These are phyloP conservation scores for Penicillium freii DNA, from an alignment of 2,329 filamentous ascomycete genomes.

Conservation along the genomic window DNA sequence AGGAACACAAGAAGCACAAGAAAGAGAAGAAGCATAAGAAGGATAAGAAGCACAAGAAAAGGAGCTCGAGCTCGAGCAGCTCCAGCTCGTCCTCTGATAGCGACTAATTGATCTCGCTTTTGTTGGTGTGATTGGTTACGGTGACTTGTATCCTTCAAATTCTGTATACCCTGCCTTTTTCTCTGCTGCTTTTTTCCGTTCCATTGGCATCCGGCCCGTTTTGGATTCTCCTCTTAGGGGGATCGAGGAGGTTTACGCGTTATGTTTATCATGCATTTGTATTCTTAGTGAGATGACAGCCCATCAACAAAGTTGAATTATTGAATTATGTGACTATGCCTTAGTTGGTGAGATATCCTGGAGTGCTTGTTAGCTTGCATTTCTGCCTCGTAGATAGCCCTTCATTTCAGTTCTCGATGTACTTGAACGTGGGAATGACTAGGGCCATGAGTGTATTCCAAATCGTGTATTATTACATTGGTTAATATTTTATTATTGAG, in stretches of 20 bases:
- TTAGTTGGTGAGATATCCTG: not conserved
- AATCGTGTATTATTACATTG: slow-evolving; percentile 1
- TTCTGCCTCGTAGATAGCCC: not conserved
- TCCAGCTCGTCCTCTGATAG: slow-evolving; percentile 15
- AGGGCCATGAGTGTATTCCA: not conserved
- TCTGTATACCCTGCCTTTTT: slow-evolving; percentile 1
- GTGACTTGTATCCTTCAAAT: not conserved
- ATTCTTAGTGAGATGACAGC: slow-evolving; percentile 2
- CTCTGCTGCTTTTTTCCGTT: not conserved
- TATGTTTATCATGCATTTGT: not conserved
- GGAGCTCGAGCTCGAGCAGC: slow-evolving; percentile 15
- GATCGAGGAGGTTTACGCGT: not conserved
- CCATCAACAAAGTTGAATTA: not conserved
- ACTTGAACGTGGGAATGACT: not conserved
- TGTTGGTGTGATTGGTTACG: not conserved
- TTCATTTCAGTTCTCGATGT: not conserved
- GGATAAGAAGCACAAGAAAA: slow-evolving; percentile 18
- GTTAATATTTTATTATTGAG: not conserved
- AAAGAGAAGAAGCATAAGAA: slow-evolving; percentile 20
- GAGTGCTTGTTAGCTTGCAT: not conserved
- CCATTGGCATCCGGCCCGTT: too few relatives aligned
- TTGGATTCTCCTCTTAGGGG: not conserved
- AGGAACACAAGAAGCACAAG: slow-evolving; percentile 17
- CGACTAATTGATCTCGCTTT: not conserved
- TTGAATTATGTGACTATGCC: not conserved